These are phyloP conservation scores for Diaporthe helianthi DNA, from an alignment of 2,329 filamentous ascomycete species.

Conservation along the genomic window DNA sequence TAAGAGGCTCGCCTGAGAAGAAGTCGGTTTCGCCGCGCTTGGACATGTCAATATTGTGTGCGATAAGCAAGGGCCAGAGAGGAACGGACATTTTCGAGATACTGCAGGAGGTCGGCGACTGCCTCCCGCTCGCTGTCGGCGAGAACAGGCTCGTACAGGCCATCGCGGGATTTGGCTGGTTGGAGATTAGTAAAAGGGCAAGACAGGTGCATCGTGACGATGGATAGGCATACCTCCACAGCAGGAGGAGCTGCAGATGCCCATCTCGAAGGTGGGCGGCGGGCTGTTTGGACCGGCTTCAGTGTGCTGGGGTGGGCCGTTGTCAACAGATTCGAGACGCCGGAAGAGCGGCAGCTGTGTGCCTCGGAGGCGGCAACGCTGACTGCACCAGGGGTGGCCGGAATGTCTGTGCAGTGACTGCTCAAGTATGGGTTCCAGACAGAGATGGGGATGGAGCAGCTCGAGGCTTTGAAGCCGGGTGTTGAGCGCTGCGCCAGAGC, in stretches of 20 bases:
- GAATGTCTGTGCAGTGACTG: constrained; percentile 2
- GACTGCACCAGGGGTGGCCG: constrained; percentile 8
- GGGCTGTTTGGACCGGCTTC: constrained; percentile 30
- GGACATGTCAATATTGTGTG: constrained; percentile 42
- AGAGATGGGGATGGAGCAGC: constrained; percentile 29
- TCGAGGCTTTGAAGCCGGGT: constrained; percentile 25
- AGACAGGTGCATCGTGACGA: constrained; percentile 22
- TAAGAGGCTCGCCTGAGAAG: constrained; percentile 93
- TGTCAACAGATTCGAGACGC: constrained; percentile 23
- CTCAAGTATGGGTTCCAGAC: constrained; percentile 9
- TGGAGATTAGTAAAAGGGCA: constrained; percentile 34
- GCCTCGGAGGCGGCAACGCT: constrained; percentile 30
- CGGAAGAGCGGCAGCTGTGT: constrained; percentile 29
- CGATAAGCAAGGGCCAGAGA: not conserved
- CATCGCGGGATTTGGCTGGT: constrained; percentile 78
- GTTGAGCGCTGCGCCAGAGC: constrained; percentile 29
- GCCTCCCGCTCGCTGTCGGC: constrained; percentile 97
- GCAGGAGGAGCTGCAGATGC: constrained; percentile 67
- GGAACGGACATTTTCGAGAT: constrained; percentile 86
- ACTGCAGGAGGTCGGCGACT: constrained; percentile 92
- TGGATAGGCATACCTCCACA: constrained; percentile 56
- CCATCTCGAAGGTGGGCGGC: constrained; percentile 56
- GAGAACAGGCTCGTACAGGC: constrained; percentile 83
- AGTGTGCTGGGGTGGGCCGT: constrained; percentile 27
- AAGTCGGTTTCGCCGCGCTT: constrained; percentile 97